Evolutionary conservation across 2,329 filamentous ascomycete genomes (phyloP), one percentile per base, ranked within the genome.

Genomic region (Fusarium sp.): DNA sequence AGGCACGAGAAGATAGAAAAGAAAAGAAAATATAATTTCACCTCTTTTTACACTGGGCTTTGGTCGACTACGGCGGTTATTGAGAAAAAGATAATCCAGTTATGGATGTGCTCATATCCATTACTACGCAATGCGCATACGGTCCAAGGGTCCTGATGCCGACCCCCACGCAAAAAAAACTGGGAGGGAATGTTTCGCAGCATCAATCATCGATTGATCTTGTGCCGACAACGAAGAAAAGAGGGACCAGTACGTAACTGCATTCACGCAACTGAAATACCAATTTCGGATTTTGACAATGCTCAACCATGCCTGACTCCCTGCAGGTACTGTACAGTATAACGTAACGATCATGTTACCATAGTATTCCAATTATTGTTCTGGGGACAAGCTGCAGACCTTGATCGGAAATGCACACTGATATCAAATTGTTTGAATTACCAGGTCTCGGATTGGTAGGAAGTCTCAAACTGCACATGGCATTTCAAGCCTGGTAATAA

Each of bases 41-140:
- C 35, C 17, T 14, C 15, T 35, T 10, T 26, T n/a, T 41, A 17
- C 13, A 30, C 44, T 48, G 9, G 13, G 11, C 17, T 65, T 46
- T 33, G 18, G 26, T 68, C 59, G 55, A 65, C 15, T 65, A 65
- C 11, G 38, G 55, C 59, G 68, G 49, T 15, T 46, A 14, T 20
- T 33, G n/a, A 20, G 10, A 48, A 57, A 49, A 27, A 42, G 8
- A n/a, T 15, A 17, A 9, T 17, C 14, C 26, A 37, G 18, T 9
- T 26, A 27, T 30, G 10, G 9, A 50, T 32, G 10, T 30, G 37
- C 17, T 38, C 45, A 40, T 30, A 30, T 30, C 30, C 30, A 15
- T 14, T 37, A 20, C n/a, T 44, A 23, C 15, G 15, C 15, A 20
- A 23, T 44, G 32, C 15, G 15, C 15, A 32, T 32, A 26, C 23